Percentiles rank a stretch among this genome's conserved stretches.
Evolutionary conservation across 2,329 filamentous ascomycete genomes (phyloP).

Genomic region (Fusarium heterosporum): DNA sequence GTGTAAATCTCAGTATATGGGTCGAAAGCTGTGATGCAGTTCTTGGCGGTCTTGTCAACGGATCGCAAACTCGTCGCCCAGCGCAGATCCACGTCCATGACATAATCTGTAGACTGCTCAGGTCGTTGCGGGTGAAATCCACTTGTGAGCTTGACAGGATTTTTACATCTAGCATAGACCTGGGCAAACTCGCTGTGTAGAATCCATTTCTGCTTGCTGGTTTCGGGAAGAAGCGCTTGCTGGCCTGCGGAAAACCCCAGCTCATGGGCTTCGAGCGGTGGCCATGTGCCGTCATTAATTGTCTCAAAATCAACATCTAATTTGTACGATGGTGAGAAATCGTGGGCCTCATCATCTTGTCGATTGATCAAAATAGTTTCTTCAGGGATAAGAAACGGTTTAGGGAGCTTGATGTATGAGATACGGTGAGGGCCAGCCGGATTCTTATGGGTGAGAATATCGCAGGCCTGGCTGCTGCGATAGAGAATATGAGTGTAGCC

Average conservation of each 20-base stretch:
- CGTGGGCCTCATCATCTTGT: constrained; percentile 60
- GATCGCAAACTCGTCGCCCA: constrained; percentile 59
- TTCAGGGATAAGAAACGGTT: constrained; percentile 64
- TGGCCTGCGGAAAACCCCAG: constrained; percentile 45
- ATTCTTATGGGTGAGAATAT: constrained; percentile 63
- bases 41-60: constrained; percentile 57
- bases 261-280: constrained; percentile 59
- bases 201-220: constrained; percentile 51
- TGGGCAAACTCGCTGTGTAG: constrained; percentile 57
- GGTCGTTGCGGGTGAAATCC: constrained; percentile 43
- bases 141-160: constrained; percentile 48
- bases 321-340: constrained; percentile 62
- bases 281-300: constrained; percentile 63
- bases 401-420: constrained; percentile 60
- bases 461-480: constrained; percentile 66
- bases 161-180: constrained; percentile 57
- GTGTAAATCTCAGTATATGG: constrained; percentile 47
- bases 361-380: constrained; percentile 64
- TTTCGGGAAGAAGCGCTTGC: constrained; percentile 33
- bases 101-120: constrained; percentile 55
- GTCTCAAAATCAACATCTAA: constrained; percentile 66
- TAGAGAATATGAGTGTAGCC: constrained; percentile 59
- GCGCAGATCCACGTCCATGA: constrained; percentile 62
- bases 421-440: constrained; percentile 59
- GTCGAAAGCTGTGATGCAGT: constrained; percentile 58